These are phyloP conservation scores for Fraxinus dipetala DNA, from an alignment of 305 asterid genomes.

Conservation along the genomic window DNA sequence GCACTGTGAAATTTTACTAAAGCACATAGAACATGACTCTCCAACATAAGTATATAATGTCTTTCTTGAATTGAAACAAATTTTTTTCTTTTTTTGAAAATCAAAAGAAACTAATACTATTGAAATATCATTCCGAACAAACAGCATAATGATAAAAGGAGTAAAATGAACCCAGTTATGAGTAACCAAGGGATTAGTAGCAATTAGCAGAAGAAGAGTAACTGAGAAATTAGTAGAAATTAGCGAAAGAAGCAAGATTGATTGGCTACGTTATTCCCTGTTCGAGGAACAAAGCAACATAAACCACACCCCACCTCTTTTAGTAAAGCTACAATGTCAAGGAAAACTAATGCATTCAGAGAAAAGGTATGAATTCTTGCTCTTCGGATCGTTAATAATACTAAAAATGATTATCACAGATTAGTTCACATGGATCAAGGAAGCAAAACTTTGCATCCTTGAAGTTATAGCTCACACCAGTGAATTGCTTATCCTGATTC, in stretches of 20 bases:
- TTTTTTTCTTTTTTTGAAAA: background rate
- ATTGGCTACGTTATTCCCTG: background rate
- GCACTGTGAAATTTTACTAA: background rate
- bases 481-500: background rate
- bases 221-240: background rate
- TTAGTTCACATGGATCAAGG: background rate
- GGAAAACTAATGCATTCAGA: background rate
- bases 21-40: background rate
- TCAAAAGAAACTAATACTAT: background rate
- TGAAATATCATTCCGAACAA: background rate
- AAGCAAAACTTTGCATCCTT: background rate
- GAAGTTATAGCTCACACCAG: background rate
- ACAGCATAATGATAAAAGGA: background rate
- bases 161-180: background rate
- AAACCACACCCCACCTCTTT: background rate
- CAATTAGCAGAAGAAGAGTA: background rate
- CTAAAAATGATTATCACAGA: background rate
- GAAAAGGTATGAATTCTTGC: background rate
- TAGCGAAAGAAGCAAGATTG: background rate
- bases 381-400: background rate
- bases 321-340: background rate
- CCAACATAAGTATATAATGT: background rate
- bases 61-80: background rate
- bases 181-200: background rate
- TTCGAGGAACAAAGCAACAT: background rate